Percentiles rank a stretch among this genome's conserved stretches.
phyloP scores from a whole-genome alignment of 2,329 filamentous ascomycete species.

The Pseudopithomyces chartarum region DNA sequence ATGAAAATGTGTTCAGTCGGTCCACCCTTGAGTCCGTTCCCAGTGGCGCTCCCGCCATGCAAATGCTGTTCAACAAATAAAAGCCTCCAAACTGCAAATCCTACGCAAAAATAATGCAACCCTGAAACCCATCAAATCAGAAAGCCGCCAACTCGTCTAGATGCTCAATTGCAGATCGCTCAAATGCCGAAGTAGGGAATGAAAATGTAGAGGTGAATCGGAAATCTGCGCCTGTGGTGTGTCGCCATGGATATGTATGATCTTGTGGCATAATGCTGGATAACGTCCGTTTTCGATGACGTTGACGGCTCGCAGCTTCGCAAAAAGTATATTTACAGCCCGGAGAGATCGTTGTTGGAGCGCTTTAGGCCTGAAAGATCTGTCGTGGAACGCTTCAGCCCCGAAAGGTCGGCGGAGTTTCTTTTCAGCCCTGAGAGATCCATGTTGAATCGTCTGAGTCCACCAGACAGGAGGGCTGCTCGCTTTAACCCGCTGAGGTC shows the following conservation, averaged over 20 bases:
- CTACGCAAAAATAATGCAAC: not conserved
- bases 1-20: not conserved
- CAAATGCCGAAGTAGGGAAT: slow-evolving; percentile 2
- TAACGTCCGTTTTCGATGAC: not conserved
- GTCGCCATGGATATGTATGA: not conserved
- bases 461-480: not conserved
- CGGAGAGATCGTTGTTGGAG: not conserved
- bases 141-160: not conserved
- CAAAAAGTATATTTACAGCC: not conserved
- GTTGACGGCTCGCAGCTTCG: not conserved
- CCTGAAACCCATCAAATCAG: not conserved
- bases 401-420: not conserved
- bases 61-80: not conserved
- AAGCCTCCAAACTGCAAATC: not conserved
- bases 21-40: not conserved
- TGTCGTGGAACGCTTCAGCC: not conserved
- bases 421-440: not conserved
- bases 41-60: not conserved
- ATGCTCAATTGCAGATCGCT: not conserved
- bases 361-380: not conserved
- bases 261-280: not conserved
- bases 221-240: not conserved
- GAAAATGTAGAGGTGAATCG: not conserved
- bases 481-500: slow-evolving; percentile 2
- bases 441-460: not conserved